Evolutionary conservation across 2,329 filamentous ascomycete genomes (phyloP).

Genomic region (Fusarium annulatum): DNA sequence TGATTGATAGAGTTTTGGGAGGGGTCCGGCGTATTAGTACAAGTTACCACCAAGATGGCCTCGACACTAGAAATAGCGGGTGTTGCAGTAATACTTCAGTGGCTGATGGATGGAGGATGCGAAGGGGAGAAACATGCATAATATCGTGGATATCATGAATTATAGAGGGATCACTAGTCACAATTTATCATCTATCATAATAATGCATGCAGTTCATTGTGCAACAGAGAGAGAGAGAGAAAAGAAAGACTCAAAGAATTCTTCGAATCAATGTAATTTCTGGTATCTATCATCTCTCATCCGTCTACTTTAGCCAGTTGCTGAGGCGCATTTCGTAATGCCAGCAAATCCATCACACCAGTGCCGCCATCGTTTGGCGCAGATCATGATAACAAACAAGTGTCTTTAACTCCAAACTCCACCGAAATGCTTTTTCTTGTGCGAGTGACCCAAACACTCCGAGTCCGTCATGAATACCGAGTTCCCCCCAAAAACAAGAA

Average conservation of each 20-base stretch:
- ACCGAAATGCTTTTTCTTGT: not conserved
- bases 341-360: not conserved
- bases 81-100: slow-evolving; percentile 20
- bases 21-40: slow-evolving; percentile 16
- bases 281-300: slow-evolving; percentile 29
- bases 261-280: slow-evolving; percentile 2
- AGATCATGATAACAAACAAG: slow-evolving; percentile 22
- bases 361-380: not conserved
- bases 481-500: not conserved
- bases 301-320: slow-evolving; percentile 21
- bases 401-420: slow-evolving; percentile 24
- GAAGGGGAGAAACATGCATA: not conserved
- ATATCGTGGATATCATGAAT: not conserved
- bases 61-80: slow-evolving; percentile 8
- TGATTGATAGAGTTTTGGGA: slow-evolving; percentile 3
- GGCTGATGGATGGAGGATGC: slow-evolving; percentile 3
- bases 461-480: not conserved
- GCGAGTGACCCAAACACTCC: not conserved
- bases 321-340: not conserved
- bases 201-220: not conserved
- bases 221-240: not conserved
- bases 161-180: slow-evolving; percentile 1
- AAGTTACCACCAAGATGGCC: slow-evolving; percentile 15
- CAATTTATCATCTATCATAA: slow-evolving; percentile 2
- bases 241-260: not conserved